phyloP scores from a whole-genome alignment of 2,329 filamentous ascomycete species.

The Cladosporium sp. region DNA sequence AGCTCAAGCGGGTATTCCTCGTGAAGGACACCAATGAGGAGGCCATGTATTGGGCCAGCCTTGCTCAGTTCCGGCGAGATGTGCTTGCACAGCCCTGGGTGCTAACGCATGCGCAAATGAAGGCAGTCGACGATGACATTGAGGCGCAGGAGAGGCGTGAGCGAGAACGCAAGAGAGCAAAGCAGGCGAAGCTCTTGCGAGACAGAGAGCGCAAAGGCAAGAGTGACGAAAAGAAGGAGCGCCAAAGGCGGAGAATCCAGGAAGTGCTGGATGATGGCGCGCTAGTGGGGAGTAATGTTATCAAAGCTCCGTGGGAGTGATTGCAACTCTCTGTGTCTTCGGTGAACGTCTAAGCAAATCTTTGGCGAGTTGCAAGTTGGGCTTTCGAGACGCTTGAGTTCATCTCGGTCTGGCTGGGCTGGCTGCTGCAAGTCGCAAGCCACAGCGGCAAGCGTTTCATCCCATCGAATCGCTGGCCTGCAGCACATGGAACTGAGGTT shows the following conservation, averaged over 20 bases:
- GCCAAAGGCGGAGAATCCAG: slow-evolving; percentile 41
- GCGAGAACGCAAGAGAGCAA: slow-evolving; percentile 36
- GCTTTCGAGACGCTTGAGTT: not conserved
- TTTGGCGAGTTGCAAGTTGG: not conserved
- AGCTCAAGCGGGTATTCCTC: slow-evolving; percentile 53
- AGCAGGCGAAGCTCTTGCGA: slow-evolving; percentile 38
- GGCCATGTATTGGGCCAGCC: slow-evolving; percentile 53
- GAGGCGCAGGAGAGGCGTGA: slow-evolving; percentile 38
- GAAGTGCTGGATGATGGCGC: slow-evolving; percentile 45
- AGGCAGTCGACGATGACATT: slow-evolving; percentile 42
- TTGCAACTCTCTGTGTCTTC: no score
- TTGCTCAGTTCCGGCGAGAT: slow-evolving; percentile 49
- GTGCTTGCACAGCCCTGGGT: slow-evolving; percentile 57
- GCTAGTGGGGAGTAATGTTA: slow-evolving; percentile 31
- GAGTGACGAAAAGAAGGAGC: slow-evolving; percentile 40
- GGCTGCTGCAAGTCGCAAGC: not conserved
- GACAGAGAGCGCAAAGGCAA: slow-evolving; percentile 37
- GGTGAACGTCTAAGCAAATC: not conserved
- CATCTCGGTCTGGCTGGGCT: not conserved
- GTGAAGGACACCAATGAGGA: slow-evolving; percentile 57
- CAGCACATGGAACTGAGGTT: no score
- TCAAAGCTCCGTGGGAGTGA: slow-evolving; percentile 26
- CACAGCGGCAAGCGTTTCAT: not conserved
- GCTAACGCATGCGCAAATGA: slow-evolving; percentile 47
- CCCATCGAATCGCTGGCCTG: not conserved